A percentile compares a stretch with the other conserved stretches of the same genome.
Evolutionary conservation across 768 basidiomycete species (phyloP).

Genomic region (Lactifluus pinguis): DNA sequence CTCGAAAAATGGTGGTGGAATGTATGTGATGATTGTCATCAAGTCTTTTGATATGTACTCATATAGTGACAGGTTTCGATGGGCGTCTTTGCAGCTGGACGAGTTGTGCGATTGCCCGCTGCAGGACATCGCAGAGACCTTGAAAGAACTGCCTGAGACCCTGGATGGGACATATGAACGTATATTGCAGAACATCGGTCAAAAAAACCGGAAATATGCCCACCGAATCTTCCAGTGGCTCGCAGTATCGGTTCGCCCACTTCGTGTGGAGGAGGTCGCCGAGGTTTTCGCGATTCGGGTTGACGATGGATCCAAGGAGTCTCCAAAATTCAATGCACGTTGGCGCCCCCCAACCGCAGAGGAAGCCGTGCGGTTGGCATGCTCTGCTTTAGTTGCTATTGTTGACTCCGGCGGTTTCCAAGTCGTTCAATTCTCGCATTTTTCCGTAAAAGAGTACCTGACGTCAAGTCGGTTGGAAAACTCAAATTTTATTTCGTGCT

Average conservation of each 20-base stretch:
- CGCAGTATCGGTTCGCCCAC: not conserved
- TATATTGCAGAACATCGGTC: not conserved
- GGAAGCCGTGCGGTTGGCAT: not conserved
- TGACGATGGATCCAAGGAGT: fast-evolving
- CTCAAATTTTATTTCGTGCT: not conserved
- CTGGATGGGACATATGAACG: not conserved
- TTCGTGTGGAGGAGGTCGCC: not conserved
- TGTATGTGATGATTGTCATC: not conserved
- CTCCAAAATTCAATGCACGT: not conserved
- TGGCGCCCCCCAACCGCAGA: not conserved
- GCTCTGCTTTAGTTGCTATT: not conserved
- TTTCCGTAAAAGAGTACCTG: not conserved
- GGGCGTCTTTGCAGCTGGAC: not conserved
- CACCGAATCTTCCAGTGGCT: not conserved
- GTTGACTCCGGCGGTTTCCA: not conserved
- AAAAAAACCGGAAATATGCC: not conserved
- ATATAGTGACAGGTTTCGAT: not conserved
- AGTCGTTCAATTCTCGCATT: not conserved
- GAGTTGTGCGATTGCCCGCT: not conserved
- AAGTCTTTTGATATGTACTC: not conserved
- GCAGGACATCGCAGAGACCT: not conserved
- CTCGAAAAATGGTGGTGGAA: not conserved
- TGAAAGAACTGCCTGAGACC: not conserved
- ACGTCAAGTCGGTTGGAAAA: not conserved
- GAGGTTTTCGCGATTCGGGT: not conserved